A percentile compares a stretch with the other conserved stretches of the same genome.
Conservation (phyloP, 495 filamentous ascomycete genomes). For the Sabuloglossum arenarium region DNA sequence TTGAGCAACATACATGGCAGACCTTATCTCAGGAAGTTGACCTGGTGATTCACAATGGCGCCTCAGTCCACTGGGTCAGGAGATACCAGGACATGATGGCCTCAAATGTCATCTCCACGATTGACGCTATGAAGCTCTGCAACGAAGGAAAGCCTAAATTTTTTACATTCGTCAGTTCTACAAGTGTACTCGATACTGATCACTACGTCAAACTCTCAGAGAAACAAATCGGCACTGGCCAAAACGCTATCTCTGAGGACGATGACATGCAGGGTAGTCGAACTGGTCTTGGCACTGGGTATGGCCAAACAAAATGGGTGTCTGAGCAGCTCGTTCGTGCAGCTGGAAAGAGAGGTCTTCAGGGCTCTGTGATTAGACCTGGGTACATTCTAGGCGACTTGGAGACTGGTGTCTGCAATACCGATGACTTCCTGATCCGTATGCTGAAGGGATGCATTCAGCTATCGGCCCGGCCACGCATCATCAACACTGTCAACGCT, state of each 20-base stretch:
- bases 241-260: constrained; percentile 33
- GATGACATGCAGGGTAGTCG: constrained; percentile 46
- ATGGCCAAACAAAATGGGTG: constrained; percentile 81
- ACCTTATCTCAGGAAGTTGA: constrained; percentile 43
- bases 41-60: constrained; percentile 80
- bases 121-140: constrained; percentile 60
- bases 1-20: constrained; percentile 41
- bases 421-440: constrained; percentile 28
- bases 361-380: constrained; percentile 57
- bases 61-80: constrained; percentile 70
- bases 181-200: constrained; percentile 60
- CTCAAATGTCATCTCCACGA: constrained; percentile 63
- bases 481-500: constrained; percentile 77
- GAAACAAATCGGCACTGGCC: constrained; percentile 26
- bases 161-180: constrained; percentile 72
- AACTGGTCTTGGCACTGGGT: constrained; percentile 56
- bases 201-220: constrained; percentile 59
- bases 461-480: constrained; percentile 44
- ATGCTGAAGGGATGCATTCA: constrained; percentile 83
- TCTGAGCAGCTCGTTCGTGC: constrained; percentile 62
- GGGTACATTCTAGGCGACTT: constrained; percentile 74
- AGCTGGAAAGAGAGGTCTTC: constrained; percentile 58
- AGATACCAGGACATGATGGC: constrained; percentile 55
- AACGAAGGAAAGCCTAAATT: constrained; percentile 56
- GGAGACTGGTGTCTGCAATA: constrained; percentile 27